Conservation (phyloP, 345 rosid genomes). For the Alliaria petiolata region DNA sequence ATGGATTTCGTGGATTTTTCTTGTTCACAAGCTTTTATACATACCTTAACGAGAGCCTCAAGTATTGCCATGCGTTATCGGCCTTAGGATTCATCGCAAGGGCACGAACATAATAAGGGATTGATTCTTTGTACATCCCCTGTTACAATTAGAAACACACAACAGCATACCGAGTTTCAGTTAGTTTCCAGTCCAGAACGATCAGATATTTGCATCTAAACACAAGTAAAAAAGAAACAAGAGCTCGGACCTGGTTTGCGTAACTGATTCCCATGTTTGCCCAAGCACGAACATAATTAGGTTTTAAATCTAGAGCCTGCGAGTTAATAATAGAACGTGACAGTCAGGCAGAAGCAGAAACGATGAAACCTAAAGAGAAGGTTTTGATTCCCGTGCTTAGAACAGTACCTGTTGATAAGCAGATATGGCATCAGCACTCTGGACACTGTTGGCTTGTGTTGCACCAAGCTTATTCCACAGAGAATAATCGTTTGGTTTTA, state of each 20-base stretch:
- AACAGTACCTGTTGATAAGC: constrained; percentile 84
- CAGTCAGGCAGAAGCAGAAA: background rate
- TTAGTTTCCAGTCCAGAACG: background rate
- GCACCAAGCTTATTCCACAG: constrained; percentile 99
- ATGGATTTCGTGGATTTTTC: background rate
- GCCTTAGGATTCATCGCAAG: constrained; percentile 99
- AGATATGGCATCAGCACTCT: constrained; percentile 95
- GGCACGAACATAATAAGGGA: constrained; percentile 91
- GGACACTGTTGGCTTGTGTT: constrained; percentile 98
- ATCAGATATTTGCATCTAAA: background rate
- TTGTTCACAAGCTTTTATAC: background rate
- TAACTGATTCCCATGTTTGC: constrained; percentile 99
- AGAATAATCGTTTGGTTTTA: constrained; percentile 95
- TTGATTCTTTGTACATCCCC: constrained; percentile 93
- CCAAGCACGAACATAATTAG: constrained; percentile 99
- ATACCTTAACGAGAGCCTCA: constrained; percentile 93
- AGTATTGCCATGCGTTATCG: constrained; percentile 97
- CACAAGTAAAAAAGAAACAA: background rate
- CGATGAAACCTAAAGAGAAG: background rate
- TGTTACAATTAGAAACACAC: constrained; percentile 23
- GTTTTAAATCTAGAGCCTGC: constrained; percentile 98
- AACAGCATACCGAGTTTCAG: background rate
- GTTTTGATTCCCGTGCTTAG: background rate
- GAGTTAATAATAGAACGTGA: background rate
- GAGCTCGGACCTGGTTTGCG: constrained; percentile 82